Conservation (phyloP, 768 basidiomycete genomes). For the Glaciozyma antarctica region DNA sequence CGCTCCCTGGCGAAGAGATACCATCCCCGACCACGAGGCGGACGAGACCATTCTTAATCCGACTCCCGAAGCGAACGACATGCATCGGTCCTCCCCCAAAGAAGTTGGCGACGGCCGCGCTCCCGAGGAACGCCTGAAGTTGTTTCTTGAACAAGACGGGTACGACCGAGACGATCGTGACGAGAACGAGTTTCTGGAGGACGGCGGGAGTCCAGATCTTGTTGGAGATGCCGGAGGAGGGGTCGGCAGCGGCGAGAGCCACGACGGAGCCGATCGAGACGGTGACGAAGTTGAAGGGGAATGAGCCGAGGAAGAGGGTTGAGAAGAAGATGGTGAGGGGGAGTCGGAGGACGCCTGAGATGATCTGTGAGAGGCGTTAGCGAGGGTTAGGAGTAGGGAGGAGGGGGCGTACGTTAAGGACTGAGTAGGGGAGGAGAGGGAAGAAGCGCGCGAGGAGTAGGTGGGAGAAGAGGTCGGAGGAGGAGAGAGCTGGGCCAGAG, state of each 20-base stretch:
- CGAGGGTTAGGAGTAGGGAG: constrained; percentile 1
- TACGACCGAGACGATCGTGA: constrained; percentile 30
- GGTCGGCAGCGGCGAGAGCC: constrained; percentile 28
- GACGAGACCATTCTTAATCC: no score
- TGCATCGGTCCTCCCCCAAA: no score
- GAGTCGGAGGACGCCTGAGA: constrained; percentile 34
- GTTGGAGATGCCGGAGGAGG: constrained; percentile 24
- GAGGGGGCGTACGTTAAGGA: constrained; percentile 30
- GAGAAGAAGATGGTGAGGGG: constrained; percentile 33
- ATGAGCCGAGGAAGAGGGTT: constrained; percentile 35
- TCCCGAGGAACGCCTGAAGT: constrained; percentile 10
- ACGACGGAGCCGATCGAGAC: constrained; percentile 34
- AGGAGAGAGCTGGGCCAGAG: neutral
- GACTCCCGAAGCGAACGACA: no score
- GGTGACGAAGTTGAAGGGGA: constrained; percentile 37
- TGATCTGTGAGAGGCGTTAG: constrained; percentile 19
- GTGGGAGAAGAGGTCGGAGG: constrained; percentile 32
- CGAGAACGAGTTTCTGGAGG: constrained; percentile 32
- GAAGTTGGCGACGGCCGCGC: no score
- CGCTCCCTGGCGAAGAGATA: no score
- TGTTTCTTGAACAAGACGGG: constrained; percentile 35
- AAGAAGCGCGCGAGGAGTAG: constrained; percentile 36
- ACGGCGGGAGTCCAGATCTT: constrained; percentile 34
- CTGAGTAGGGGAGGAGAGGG: constrained; percentile 35
- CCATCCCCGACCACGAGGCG: no score